These are phyloP conservation scores for Mycena haematopus DNA, from an alignment of 768 basidiomycete genomes.

Conservation along the genomic window DNA sequence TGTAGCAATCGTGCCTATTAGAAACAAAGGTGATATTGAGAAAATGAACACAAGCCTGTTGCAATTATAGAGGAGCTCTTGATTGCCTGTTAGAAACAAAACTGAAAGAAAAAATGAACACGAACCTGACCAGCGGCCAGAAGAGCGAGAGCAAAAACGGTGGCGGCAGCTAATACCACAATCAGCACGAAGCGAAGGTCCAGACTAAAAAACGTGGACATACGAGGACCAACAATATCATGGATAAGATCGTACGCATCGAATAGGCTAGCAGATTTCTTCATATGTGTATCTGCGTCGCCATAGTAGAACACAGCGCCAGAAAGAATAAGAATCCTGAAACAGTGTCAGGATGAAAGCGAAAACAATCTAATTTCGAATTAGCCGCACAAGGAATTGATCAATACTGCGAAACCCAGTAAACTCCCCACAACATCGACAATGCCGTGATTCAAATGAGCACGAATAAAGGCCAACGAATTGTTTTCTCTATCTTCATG, in stretches of 20 bases:
- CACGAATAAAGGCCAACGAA: slow-evolving; percentile 56
- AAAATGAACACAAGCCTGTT: slow-evolving; percentile 57
- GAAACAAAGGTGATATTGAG: neutral
- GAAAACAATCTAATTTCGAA: slow-evolving; percentile 7
- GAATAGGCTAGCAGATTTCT: slow-evolving; percentile 73
- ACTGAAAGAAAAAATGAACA: neutral
- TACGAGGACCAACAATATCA: slow-evolving; percentile 70
- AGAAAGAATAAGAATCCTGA: slow-evolving; percentile 82
- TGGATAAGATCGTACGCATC: slow-evolving; percentile 82
- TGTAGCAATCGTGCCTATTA: slow-evolving; percentile 69
- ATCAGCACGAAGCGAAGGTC: neutral
- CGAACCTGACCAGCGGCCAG: slow-evolving; percentile 80
- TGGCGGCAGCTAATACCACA: slow-evolving; percentile 66
- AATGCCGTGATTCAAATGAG: slow-evolving; percentile 71
- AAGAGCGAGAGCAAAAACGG: slow-evolving; percentile 88
- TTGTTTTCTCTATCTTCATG: slow-evolving; percentile 67
- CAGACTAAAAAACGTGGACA: slow-evolving; percentile 28
- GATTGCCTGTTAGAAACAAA: neutral
- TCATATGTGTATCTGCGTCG: slow-evolving; percentile 33
- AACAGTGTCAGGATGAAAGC: slow-evolving; percentile 8
- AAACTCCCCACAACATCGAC: slow-evolving; percentile 73
- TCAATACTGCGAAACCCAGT: slow-evolving; percentile 84
- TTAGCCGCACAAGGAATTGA: slow-evolving; percentile 75
- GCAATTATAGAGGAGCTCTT: slow-evolving; percentile 87
- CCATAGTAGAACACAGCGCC: slow-evolving; percentile 80